phyloP scores from a whole-genome alignment of 257 asterid species.

The Sherardia arvensis region DNA sequence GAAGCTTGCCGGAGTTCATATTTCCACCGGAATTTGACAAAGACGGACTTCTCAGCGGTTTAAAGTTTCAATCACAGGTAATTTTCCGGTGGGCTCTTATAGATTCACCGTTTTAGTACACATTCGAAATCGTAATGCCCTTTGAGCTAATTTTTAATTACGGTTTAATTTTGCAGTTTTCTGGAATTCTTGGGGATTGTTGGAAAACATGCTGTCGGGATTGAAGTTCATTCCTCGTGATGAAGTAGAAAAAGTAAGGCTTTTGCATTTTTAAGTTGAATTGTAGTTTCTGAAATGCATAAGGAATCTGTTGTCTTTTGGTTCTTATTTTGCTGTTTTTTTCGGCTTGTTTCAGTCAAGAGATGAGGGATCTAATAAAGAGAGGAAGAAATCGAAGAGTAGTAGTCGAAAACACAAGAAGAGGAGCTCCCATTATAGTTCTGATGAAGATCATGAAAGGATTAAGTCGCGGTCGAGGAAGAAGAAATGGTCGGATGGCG shows the following conservation, averaged over 20 bases:
- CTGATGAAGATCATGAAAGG: conserved; percentile 53
- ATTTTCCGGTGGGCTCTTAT: background rate
- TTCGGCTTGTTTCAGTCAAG: conserved; percentile 32
- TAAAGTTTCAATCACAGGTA: background rate
- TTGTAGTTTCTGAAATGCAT: background rate
- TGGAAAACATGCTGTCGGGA: conserved; percentile 31
- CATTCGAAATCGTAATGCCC: background rate
- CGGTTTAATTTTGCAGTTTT: conserved; percentile 2
- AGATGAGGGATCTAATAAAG: conserved; percentile 33
- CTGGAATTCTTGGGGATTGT: background rate
- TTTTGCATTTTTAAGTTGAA: background rate
- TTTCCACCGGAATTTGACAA: background rate
- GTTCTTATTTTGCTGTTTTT: background rate
- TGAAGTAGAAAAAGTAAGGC: conserved; percentile 24
- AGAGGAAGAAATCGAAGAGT: conserved; percentile 35
- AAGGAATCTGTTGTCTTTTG: background rate
- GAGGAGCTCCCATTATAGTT: conserved; percentile 35
- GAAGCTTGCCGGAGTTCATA: background rate
- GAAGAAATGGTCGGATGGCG: conserved; percentile 86
- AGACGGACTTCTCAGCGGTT: background rate
- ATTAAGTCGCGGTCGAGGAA: conserved; percentile 46
- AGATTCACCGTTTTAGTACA: background rate
- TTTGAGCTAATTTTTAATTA: background rate
- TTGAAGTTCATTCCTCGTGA: conserved; percentile 38
- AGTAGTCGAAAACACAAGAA: conserved; percentile 29